These are phyloP conservation scores for grape (Vitis vinifera) DNA, from an alignment of 164 flowering plant species.

Conservation along the genomic window DNA sequence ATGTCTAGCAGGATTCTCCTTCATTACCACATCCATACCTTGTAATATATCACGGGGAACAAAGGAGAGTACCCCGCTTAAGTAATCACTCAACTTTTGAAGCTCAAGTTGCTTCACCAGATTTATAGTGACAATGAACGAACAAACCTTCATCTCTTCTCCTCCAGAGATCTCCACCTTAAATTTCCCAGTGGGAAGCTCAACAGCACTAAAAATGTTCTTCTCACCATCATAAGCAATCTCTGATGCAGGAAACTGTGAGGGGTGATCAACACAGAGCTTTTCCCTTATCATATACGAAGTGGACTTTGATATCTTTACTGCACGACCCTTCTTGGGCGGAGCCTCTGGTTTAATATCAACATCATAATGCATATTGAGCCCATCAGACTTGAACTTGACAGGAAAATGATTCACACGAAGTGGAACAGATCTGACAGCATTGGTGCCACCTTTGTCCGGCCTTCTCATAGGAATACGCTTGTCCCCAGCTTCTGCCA, in stretches of 20 bases:
- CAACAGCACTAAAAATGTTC: conserved; percentile 56
- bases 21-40: conserved; percentile 74
- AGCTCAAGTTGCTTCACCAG: conserved; percentile 46
- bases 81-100: conserved; percentile 40
- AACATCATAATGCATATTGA: conserved; percentile 47
- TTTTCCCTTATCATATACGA: conserved; percentile 32
- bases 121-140: conserved; percentile 38
- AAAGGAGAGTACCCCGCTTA: conserved; percentile 21
- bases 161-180: conserved; percentile 43
- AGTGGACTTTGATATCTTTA: conserved; percentile 34
- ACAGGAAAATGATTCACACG: conserved; percentile 56
- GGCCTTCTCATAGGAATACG: conserved; percentile 43
- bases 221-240: conserved; percentile 71
- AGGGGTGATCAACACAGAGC: conserved; percentile 26
- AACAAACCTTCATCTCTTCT: conserved; percentile 25
- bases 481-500: neutral
- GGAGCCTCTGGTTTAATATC: conserved; percentile 30
- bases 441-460: conserved; percentile 38
- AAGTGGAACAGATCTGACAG: conserved; percentile 9
- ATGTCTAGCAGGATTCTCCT: conserved; percentile 52
- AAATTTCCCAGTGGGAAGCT: conserved; percentile 43
- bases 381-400: conserved; percentile 24
- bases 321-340: conserved; percentile 17
- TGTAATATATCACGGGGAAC: conserved; percentile 67
- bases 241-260: conserved; percentile 23